A percentile compares a stretch with the other conserved stretches of the same genome.
Evolutionary conservation across 2,329 filamentous ascomycete genomes (phyloP).

Genomic region (Pseudophaeomoniella oleicola): DNA sequence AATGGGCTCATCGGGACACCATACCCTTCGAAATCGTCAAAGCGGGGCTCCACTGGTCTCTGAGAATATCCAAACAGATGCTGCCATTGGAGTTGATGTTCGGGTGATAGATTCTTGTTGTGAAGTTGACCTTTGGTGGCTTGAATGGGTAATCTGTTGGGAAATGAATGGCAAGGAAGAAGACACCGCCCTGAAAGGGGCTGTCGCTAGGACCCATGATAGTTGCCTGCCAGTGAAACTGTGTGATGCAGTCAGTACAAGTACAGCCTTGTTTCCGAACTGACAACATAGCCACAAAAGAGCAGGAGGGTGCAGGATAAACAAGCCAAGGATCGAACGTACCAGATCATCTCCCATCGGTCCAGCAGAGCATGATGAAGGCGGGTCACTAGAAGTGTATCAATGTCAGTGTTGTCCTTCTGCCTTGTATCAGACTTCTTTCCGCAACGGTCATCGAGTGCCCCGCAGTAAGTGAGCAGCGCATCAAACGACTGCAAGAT

Average conservation of each 20-base stretch:
- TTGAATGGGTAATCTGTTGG: constrained; percentile 99
- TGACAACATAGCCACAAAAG: too few relatives aligned
- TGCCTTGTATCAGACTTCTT: neutral
- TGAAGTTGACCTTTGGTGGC: constrained; percentile 99
- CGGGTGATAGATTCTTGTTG: constrained; percentile 97
- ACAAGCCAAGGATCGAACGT: constrained; percentile 26
- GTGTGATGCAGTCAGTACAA: constrained; percentile 5
- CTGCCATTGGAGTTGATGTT: constrained; percentile 99
- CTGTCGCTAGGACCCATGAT: constrained; percentile 99
- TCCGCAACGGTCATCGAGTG: neutral
- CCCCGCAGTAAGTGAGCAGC: too few relatives aligned
- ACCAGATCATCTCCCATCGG: constrained; percentile 96
- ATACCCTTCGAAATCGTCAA: constrained; percentile 96
- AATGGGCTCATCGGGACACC: constrained; percentile 8
- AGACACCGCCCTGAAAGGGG: constrained; percentile 94
- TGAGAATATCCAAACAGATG: constrained; percentile 95
- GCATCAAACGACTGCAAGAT: neutral
- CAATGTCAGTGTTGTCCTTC: constrained; percentile 1
- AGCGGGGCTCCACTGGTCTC: constrained; percentile 98
- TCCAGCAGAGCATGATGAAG: constrained; percentile 95
- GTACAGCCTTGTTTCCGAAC: neutral
- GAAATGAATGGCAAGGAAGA: constrained; percentile 98
- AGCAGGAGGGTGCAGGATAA: neutral
- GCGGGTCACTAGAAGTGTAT: constrained; percentile 64
- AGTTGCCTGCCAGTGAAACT: constrained; percentile 99